Base-by-base conservation (phyloP, 148 eudicot genomes). In the Vaccinium vitisidaea region DNA sequence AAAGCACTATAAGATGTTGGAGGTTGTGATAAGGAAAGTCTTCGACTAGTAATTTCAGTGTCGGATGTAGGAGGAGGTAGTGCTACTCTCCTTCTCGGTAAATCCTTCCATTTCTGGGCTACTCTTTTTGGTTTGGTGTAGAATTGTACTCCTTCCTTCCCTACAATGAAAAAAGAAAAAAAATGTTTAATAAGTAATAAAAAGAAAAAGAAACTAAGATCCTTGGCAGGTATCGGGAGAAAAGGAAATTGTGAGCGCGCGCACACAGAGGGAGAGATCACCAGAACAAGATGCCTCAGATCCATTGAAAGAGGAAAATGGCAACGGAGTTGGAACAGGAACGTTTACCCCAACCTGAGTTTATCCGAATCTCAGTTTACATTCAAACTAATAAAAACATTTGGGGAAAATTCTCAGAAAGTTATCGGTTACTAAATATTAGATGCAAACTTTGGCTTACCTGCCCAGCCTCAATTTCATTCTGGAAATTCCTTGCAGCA, bases 101-200 rank as follows among this genome's bases (percentile, higher is more conserved):
- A 81, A 46, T 87, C 84, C 50, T 71, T 90, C 91, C 91, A 90
- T 77, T 85, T 84, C 27, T 86, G 87, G 16, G 92, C 84, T 55
- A 90, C 90, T 36, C 80, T 71, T 58, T 90, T 90, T 43, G 88
- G 76, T 71, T 85, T 86, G 9, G 92, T 90, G 84, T 88, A 90
- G 85, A 90, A 88, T 49, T 90, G 89, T 32, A 88, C 83, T 13
- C 89, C 92, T 43, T 88, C 86, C 88, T 84, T 86, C 49, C 92
- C 90, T 90, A 83, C 83, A 83, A 49, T 56, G 63, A 58, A 80
- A 46, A 54, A 65, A 30, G 25, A 53, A 12, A 50, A 27, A 15
- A 32, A 53, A 9, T 67, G 4, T 67, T 11, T 10, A 23, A 27
- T 13, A 53, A 53, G 13, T 27, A 67, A 25, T 50, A 76, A 25